phyloP scores from a whole-genome alignment of 106 monocot genomes.

The Alisma plantagoaquatica region DNA sequence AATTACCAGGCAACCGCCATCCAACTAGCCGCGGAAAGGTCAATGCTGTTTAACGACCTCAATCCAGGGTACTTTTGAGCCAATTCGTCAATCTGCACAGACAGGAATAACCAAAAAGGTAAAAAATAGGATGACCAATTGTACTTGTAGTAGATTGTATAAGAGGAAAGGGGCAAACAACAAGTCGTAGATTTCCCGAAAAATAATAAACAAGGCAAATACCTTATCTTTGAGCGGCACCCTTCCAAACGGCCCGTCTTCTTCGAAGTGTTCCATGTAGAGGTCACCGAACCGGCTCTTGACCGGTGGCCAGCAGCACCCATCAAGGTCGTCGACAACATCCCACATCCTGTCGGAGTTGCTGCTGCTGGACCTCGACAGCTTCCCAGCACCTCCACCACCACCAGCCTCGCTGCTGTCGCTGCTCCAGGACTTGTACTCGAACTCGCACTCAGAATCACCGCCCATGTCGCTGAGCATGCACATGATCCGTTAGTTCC shows the following conservation, averaged over 20 bases:
- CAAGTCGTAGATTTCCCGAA: neutral
- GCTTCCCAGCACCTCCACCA: too few species aligned
- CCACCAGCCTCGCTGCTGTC: conserved; percentile 40
- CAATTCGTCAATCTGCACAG: conserved; percentile 32
- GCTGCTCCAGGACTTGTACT: conserved; percentile 44
- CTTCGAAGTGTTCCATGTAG: conserved; percentile 65
- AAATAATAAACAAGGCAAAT: neutral
- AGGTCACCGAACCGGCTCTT: conserved; percentile 39
- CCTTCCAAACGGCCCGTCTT: conserved; percentile 47
- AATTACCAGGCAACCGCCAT: conserved; percentile 78
- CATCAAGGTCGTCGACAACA: conserved; percentile 39
- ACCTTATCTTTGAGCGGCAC: conserved; percentile 70
- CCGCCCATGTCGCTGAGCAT: conserved; percentile 12
- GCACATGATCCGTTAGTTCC: neutral
- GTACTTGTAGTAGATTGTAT: too few species aligned
- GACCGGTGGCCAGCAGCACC: conserved; percentile 9
- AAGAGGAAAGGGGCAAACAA: too few species aligned
- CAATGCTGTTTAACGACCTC: conserved; percentile 48
- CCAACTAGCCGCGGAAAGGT: conserved; percentile 90
- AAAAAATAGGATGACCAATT: neutral
- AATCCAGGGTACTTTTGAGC: conserved; percentile 44
- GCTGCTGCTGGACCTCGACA: conserved; percentile 33
- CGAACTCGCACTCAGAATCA: conserved; percentile 33
- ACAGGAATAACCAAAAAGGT: neutral
- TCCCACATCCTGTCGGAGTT: conserved; percentile 33